A percentile compares a stretch with the other conserved stretches of the same genome.
These are phyloP conservation scores for Mortierella sp. DNA, from an alignment of 371 early-diverging fungal genomes.

Conservation along the genomic window DNA sequence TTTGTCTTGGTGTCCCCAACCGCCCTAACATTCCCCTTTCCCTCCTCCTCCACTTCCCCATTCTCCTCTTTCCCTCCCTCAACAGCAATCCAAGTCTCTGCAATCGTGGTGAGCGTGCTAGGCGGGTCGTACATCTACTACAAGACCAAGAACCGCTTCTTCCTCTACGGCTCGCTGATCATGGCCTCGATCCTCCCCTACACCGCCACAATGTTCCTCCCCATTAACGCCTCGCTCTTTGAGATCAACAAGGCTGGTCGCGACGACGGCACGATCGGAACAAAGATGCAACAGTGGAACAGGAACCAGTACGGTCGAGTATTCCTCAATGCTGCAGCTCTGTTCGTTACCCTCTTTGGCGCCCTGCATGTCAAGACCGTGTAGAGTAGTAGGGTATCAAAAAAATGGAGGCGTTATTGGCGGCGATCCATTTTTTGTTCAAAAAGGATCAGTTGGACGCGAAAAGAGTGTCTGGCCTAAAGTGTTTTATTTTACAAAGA, in stretches of 20 bases:
- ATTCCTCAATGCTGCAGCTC: slow-evolving; percentile 3
- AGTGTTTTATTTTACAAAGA: background rate
- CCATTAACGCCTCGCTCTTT: slow-evolving; percentile 23
- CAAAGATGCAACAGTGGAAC: slow-evolving; percentile 23
- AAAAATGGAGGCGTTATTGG: background rate
- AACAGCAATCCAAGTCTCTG: slow-evolving; percentile 22
- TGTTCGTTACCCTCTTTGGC: slow-evolving; percentile 15
- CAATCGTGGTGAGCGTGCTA: slow-evolving; percentile 20
- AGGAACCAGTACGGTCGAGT: slow-evolving; percentile 17
- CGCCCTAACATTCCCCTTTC: background rate
- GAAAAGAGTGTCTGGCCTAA: no score
- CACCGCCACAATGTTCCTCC: slow-evolving; percentile 22
- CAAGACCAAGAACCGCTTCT: slow-evolving; percentile 30
- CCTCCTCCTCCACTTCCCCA: background rate
- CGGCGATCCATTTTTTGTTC: background rate
- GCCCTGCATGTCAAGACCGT: slow-evolving; percentile 1
- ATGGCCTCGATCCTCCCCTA: slow-evolving; percentile 31
- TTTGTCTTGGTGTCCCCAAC: background rate
- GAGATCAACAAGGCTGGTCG: slow-evolving; percentile 9
- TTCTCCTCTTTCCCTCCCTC: background rate
- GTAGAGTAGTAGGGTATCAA: background rate
- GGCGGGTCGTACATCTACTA: slow-evolving; percentile 20
- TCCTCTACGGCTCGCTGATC: slow-evolving; percentile 15
- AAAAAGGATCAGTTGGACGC: background rate
- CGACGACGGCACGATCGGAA: slow-evolving; percentile 11